Conservation (phyloP, 257 asterid species). For the Ehretia macrophylla region DNA sequence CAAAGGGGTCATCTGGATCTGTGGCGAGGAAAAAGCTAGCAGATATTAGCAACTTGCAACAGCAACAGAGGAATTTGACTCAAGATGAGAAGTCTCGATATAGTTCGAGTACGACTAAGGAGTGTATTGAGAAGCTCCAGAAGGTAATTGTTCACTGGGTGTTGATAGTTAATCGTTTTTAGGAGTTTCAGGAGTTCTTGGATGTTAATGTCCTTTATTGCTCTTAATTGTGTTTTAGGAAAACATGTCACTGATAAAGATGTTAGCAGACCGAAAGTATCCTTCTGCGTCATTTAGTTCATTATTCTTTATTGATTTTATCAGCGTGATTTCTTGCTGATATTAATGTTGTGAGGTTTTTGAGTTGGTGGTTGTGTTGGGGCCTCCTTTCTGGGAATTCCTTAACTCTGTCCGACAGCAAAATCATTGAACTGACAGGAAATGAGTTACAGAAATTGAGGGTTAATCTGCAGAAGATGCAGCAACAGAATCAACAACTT, state of each 20-base stretch:
- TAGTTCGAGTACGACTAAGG: conserved; percentile 24
- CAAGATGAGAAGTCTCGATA: conserved; percentile 30
- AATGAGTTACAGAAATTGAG: conserved; percentile 55
- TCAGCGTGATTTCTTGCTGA: conserved; percentile 5
- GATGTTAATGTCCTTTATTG: conserved; percentile 12
- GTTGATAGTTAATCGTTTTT: conserved; percentile 8
- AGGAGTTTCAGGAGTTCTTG: background rate
- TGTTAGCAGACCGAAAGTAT: conserved; percentile 73
- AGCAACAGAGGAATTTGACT: conserved; percentile 22
- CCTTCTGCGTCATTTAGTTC: conserved; percentile 21
- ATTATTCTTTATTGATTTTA: background rate
- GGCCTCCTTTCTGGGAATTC: conserved; percentile 9
- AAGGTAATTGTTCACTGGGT: conserved; percentile 31
- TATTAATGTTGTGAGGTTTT: background rate
- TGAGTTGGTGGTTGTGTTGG: no score
- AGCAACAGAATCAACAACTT: conserved; percentile 60
- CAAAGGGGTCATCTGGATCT: conserved; percentile 23
- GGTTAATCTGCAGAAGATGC: conserved; percentile 48
- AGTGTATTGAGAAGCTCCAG: conserved; percentile 43
- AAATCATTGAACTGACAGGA: conserved; percentile 59
- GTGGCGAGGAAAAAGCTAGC: conserved; percentile 48
- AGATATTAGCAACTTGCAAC: conserved; percentile 66
- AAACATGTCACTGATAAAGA: conserved; percentile 44
- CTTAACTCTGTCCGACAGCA: conserved; percentile 44
- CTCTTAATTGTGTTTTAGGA: conserved; percentile 39